Evolutionary conservation across 345 rosid genomes (phyloP), one percentile per base, ranked within the genome.

Genomic region (Capsella bursapastoris): DNA sequence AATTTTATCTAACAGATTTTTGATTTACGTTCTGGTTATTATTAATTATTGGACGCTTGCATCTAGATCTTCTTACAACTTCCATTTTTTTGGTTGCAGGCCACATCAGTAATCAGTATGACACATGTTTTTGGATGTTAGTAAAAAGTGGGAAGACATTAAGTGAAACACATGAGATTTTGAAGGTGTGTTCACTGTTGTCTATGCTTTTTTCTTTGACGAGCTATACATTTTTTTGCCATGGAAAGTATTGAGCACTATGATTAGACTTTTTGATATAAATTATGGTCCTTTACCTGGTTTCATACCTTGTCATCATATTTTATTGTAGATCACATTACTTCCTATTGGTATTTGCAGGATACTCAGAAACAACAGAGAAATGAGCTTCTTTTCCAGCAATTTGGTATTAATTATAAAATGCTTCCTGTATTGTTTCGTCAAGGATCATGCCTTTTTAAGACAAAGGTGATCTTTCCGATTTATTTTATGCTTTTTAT

Each of bases 331-430:
- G 13, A 31, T 43, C 64, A 31, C 32, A 14, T 32, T 50, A 1
- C 18, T 8, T 59, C 50, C 38, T 59, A 14, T 71, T 38, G 32
- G 6, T 22, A 22, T 22, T 1, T 68, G 75, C 84, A 93, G 97
- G 87, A 79, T 52, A 74, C 92, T 53, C 83, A 83, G 57, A 91
- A 91, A 52, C 90, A 89, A 76, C 90, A 86, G 72, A 87, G 76
- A 79, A 86, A 93, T 79, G 98, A 93, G 77, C 82, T 93, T 62
- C 96, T 93, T 43, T 87, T 78, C 80, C 93, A 81, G 78, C 79
- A 78, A 40, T 93, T 90, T 78, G 87, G 87, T 50, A 80, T 93
- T 73, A 93, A 88, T 65, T 93, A 91, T 76, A 91, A 85, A 66
- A 80, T 74, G 15, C 79, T 83, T 59, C 91, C 85, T 74, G 83